Conservation (phyloP, 495 filamentous ascomycete genomes). For the Aspergillus sclerotiicarbonarius region DNA sequence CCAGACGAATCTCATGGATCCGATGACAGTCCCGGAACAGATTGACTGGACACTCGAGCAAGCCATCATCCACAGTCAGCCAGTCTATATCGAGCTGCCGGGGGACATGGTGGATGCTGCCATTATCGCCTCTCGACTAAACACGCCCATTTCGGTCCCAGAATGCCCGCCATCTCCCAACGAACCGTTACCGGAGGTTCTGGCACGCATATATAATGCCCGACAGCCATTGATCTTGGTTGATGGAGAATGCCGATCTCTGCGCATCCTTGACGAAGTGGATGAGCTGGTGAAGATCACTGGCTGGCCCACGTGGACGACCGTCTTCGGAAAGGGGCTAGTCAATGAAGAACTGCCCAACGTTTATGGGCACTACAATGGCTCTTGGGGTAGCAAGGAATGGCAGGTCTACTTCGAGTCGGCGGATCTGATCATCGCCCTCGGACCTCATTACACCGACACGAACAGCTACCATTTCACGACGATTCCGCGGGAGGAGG, state of each 20-base stretch:
- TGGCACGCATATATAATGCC: slow-evolving; percentile 25
- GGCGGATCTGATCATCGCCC: slow-evolving; percentile 32
- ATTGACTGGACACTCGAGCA: slow-evolving; percentile 41
- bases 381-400: slow-evolving; percentile 17
- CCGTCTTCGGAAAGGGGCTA: slow-evolving; percentile 34
- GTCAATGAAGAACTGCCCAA: slow-evolving; percentile 37
- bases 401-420: slow-evolving; percentile 28
- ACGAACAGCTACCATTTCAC: slow-evolving; percentile 37
- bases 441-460: slow-evolving; percentile 37
- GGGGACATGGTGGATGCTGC: slow-evolving; percentile 39
- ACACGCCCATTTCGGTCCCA: neutral
- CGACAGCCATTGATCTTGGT: slow-evolving; percentile 33
- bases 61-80: slow-evolving; percentile 37
- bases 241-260: slow-evolving; percentile 26
- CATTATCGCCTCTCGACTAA: slow-evolving; percentile 18
- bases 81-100: slow-evolving; percentile 46
- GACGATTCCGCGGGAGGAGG: slow-evolving; percentile 24
- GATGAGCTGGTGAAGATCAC: slow-evolving; percentile 24
- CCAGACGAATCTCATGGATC: slow-evolving; percentile 36
- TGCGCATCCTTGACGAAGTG: slow-evolving; percentile 19
- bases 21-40: slow-evolving; percentile 31
- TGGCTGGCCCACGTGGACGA: slow-evolving; percentile 29
- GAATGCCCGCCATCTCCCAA: neutral
- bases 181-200: neutral
- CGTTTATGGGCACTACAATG: slow-evolving; percentile 37